phyloP scores from a whole-genome alignment of 371 early-diverging fungal genomes.

The Rhizomucor miehei region DNA sequence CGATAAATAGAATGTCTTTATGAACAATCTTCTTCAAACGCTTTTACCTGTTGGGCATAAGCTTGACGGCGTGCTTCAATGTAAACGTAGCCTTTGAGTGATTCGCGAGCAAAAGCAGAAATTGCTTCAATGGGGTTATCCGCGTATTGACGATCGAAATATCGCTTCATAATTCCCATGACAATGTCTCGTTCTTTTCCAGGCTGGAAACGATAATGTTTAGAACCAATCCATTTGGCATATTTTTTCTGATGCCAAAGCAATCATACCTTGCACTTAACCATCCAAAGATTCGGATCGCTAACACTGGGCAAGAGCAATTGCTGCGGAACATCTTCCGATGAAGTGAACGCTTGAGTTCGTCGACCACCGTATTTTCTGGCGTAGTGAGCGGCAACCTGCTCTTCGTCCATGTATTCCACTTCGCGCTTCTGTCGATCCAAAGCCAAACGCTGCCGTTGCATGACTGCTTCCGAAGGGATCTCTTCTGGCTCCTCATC shows the following conservation, averaged over 20 bases:
- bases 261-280: constrained; percentile 72
- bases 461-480: constrained; percentile 52
- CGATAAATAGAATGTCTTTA: neutral
- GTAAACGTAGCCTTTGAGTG: constrained; percentile 94
- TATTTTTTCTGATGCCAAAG: neutral
- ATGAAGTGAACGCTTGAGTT: constrained; percentile 51
- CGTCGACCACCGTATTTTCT: constrained; percentile 75
- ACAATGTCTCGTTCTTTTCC: constrained; percentile 92
- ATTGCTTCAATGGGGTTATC: constrained; percentile 66
- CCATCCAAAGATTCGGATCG: constrained; percentile 95
- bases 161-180: constrained; percentile 78
- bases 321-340: constrained; percentile 76
- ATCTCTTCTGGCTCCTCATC: constrained; percentile 68
- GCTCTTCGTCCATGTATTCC: constrained; percentile 83
- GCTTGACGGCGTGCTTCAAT: constrained; percentile 89
- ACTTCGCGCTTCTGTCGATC: constrained; percentile 64
- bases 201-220: constrained; percentile 46
- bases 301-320: constrained; percentile 84
- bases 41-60: constrained; percentile 75
- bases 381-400: constrained; percentile 75
- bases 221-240: neutral
- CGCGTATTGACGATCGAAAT: constrained; percentile 62
- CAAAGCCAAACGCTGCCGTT: constrained; percentile 60
- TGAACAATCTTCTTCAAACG: no score
- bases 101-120: constrained; percentile 87